Conservation (phyloP, 495 filamentous ascomycete genomes). For the Penicillium lividum region DNA sequence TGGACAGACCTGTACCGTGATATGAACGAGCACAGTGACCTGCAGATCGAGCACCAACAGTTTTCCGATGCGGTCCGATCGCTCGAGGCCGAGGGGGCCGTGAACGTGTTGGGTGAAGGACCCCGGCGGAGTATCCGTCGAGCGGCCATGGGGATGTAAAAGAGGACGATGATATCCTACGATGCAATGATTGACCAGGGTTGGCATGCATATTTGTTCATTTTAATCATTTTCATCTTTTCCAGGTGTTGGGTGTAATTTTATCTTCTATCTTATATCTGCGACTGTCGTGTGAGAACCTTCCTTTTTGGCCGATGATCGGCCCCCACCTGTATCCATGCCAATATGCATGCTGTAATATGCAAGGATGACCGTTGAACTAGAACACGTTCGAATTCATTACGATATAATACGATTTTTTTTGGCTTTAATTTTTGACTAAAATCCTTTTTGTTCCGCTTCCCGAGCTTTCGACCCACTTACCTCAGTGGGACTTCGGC, state of each 20-base stretch:
- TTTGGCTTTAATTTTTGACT: too few species aligned
- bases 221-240: slow-evolving; percentile 4
- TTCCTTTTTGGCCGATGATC: not conserved
- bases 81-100: slow-evolving; percentile 80
- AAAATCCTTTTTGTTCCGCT: not conserved
- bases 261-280: not conserved
- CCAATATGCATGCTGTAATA: not conserved
- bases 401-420: too few species aligned
- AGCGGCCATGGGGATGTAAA: slow-evolving; percentile 24
- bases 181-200: slow-evolving; percentile 24
- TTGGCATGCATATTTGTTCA: slow-evolving; percentile 13
- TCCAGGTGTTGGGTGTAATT: not conserved
- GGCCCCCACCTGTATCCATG: not conserved
- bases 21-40: slow-evolving; percentile 73
- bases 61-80: slow-evolving; percentile 77
- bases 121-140: slow-evolving; percentile 79
- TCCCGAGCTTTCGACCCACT: not conserved
- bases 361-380: not conserved
- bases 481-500: not conserved
- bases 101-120: slow-evolving; percentile 84
- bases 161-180: slow-evolving; percentile 11
- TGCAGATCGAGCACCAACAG: slow-evolving; percentile 71
- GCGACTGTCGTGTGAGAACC: not conserved
- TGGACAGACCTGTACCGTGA: slow-evolving; percentile 73
- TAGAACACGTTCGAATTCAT: too few species aligned